Conservation (phyloP, 306 rosid genomes). For the Spatholobus suberectus region DNA sequence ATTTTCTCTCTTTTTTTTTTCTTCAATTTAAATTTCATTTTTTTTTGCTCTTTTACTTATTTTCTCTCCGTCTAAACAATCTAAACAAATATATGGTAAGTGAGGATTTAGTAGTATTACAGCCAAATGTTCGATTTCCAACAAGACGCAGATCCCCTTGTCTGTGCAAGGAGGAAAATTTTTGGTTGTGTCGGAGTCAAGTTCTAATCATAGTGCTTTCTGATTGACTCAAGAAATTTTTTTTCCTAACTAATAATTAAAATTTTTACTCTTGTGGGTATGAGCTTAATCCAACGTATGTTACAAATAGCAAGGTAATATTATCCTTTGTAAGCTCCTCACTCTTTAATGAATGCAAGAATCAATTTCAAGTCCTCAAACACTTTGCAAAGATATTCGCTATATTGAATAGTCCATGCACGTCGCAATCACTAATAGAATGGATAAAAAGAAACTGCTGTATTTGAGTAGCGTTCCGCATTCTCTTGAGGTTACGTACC, state of each 20-base stretch:
- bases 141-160: not conserved
- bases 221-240: not conserved
- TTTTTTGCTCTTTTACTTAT: not conserved
- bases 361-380: not conserved
- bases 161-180: not conserved
- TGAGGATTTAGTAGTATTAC: not conserved
- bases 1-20: not conserved
- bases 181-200: not conserved
- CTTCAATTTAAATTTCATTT: not conserved
- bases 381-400: not conserved
- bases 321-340: not conserved
- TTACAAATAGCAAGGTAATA: not conserved
- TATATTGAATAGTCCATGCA: not conserved
- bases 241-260: not conserved
- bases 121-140: not conserved
- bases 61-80: not conserved
- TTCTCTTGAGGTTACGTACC: not conserved
- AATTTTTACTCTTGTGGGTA: not conserved
- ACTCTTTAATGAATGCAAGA: not conserved
- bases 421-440: not conserved
- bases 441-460: not conserved
- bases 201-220: not conserved
- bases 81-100: not conserved
- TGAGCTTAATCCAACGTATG: not conserved
- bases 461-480: not conserved